Conservation (phyloP, 768 basidiomycete genomes). For the Crepidotus variabilis region DNA sequence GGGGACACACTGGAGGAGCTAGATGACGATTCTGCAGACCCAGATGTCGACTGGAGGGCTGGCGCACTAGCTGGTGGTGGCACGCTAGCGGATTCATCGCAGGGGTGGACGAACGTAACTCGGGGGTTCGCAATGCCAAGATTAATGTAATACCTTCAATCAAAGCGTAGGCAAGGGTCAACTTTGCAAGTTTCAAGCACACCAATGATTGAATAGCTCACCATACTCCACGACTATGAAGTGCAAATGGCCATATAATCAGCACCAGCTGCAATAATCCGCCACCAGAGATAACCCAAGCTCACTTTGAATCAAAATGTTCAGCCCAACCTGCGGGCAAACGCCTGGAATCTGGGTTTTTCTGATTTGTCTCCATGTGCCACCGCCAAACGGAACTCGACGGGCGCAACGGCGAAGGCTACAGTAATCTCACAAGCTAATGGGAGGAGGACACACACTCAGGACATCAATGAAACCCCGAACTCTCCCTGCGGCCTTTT, state of each 20-base stretch:
- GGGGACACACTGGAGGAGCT: neutral
- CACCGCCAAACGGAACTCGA: neutral
- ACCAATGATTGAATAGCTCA: neutral
- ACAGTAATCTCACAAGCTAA: neutral
- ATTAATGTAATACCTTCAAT: constrained; percentile 25
- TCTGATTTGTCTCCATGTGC: neutral
- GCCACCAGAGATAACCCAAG: neutral
- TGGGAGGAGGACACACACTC: neutral
- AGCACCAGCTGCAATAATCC: neutral
- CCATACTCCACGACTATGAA: neutral
- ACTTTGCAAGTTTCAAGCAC: neutral
- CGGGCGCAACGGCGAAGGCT: neutral
- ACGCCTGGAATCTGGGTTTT: constrained; percentile 16
- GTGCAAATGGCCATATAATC: neutral
- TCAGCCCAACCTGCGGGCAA: constrained; percentile 22
- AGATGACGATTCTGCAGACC: neutral
- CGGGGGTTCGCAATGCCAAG: constrained; percentile 19
- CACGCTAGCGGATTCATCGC: constrained; percentile 8
- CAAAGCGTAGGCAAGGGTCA: neutral
- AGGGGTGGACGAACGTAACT: constrained; percentile 21
- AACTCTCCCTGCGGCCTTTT: too few species aligned
- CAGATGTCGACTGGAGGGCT: neutral
- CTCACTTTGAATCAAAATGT: constrained; percentile 23
- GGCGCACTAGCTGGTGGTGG: constrained; percentile 11
- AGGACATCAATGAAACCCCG: too few species aligned